These are phyloP conservation scores for Opeltia flavorubescens DNA, from an alignment of 495 filamentous ascomycete genomes.

Conservation along the genomic window DNA sequence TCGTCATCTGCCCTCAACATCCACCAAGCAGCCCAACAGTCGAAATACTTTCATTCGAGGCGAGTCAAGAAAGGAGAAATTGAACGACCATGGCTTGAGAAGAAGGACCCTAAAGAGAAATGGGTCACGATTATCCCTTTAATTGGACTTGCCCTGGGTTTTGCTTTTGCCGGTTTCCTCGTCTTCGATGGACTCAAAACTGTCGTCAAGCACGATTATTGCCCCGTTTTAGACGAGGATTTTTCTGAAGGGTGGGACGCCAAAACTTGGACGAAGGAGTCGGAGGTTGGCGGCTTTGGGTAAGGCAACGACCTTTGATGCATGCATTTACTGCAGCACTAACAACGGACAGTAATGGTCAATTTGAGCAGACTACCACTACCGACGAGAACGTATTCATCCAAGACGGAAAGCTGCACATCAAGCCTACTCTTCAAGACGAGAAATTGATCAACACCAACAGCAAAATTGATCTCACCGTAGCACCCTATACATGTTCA, in stretches of 20 bases:
- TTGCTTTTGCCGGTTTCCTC: slow-evolving; percentile 50
- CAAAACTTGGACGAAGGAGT: slow-evolving; percentile 58
- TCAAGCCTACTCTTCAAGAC: slow-evolving; percentile 67
- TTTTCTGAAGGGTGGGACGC: slow-evolving; percentile 47
- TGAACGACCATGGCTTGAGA: slow-evolving; percentile 54
- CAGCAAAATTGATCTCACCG: slow-evolving; percentile 53
- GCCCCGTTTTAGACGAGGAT: slow-evolving; percentile 53
- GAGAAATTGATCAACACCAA: slow-evolving; percentile 45
- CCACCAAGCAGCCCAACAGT: slow-evolving; percentile 12
- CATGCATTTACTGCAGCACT: slow-evolving; percentile 9
- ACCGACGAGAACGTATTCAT: slow-evolving; percentile 59
- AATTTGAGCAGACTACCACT: slow-evolving; percentile 64
- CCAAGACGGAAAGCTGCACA: slow-evolving; percentile 51
- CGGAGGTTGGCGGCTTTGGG: slow-evolving; percentile 71
- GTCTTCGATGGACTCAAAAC: slow-evolving; percentile 55
- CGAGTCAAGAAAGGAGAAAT: slow-evolving; percentile 54
- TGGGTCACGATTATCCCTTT: slow-evolving; percentile 72
- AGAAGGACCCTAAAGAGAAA: slow-evolving; percentile 64
- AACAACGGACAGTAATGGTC: slow-evolving; percentile 45
- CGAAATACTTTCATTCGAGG: slow-evolving; percentile 62
- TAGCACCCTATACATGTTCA: slow-evolving; percentile 45
- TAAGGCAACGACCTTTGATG: slow-evolving; percentile 23
- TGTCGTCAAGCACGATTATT: slow-evolving; percentile 59
- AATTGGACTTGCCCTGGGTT: slow-evolving; percentile 49
- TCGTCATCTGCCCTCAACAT: slow-evolving; percentile 30